Percentiles rank a stretch among this genome's conserved stretches.
These are phyloP conservation scores for Ceratobasidium sp. DNA, from an alignment of 1,284 basidiomycete species.

Conservation along the genomic window DNA sequence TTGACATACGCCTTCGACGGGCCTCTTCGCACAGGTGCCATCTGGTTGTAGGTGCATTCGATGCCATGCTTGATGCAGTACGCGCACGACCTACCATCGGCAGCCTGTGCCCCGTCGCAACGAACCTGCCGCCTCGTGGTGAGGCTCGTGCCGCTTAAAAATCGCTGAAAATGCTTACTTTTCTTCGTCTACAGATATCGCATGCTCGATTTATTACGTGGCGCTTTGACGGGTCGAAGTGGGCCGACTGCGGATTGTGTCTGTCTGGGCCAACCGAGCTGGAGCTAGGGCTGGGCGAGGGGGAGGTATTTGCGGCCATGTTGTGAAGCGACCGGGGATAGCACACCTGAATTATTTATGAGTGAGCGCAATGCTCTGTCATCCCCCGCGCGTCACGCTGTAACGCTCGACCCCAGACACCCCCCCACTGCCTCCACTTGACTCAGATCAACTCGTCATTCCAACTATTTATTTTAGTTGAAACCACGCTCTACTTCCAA, in stretches of 20 bases:
- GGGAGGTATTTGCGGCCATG: constrained; percentile 33
- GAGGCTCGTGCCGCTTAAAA: constrained; percentile 3
- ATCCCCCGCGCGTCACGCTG: constrained; percentile 32
- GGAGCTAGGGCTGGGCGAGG: constrained; percentile 13
- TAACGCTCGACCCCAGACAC: background rate
- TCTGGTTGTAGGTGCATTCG: constrained; percentile 43
- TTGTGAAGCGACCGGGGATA: constrained; percentile 7
- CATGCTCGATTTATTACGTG: constrained; percentile 40
- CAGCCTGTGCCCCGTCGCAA: constrained; percentile 37
- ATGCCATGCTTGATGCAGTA: constrained; percentile 41
- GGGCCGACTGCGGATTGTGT: background rate
- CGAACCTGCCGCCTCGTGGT: constrained; percentile 24
- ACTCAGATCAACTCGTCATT: background rate
- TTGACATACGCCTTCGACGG: constrained; percentile 40
- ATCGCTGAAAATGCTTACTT: constrained; percentile 14
- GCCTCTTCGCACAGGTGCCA: constrained; percentile 35
- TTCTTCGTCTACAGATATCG: constrained; percentile 38
- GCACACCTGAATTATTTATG: constrained; percentile 42
- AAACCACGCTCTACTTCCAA: background rate
- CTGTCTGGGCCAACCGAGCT: constrained; percentile 38
- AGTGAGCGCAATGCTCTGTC: constrained; percentile 15
- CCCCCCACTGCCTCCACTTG: constrained; percentile 17
- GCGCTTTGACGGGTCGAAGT: constrained; percentile 36
- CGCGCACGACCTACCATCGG: constrained; percentile 34
- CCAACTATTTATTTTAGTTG: background rate